These are phyloP conservation scores for Fusarium azukiicola DNA, from an alignment of 2,329 filamentous ascomycete genomes.

Conservation along the genomic window DNA sequence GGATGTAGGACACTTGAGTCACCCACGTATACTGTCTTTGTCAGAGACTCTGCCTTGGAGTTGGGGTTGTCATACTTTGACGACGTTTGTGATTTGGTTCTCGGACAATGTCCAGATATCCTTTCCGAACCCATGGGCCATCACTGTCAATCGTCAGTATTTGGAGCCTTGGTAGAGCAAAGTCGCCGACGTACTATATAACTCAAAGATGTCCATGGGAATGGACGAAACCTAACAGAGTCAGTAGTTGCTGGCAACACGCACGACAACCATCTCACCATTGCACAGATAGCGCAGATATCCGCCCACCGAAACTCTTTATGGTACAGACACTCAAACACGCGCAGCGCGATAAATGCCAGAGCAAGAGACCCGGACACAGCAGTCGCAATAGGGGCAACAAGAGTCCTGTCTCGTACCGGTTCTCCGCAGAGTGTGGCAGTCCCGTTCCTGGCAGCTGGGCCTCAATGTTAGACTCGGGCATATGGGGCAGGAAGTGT, in stretches of 20 bases:
- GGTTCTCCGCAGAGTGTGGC: not conserved
- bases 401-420: not conserved
- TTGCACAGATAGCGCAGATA: not conserved
- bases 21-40: slow-evolving; percentile 6
- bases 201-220: slow-evolving; percentile 13
- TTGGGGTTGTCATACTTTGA: not conserved
- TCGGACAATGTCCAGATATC: slow-evolving; percentile 21
- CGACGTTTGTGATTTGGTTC: slow-evolving; percentile 15
- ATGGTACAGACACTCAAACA: slow-evolving; percentile 8
- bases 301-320: slow-evolving; percentile 15
- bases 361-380: not conserved
- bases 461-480: not conserved
- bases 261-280: not conserved
- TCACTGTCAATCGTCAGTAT: not conserved
- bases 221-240: not conserved
- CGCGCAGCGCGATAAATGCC: slow-evolving; percentile 9
- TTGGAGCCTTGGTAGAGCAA: not conserved
- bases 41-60: not conserved
- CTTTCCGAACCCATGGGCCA: slow-evolving; percentile 16
- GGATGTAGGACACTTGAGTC: slow-evolving; percentile 16
- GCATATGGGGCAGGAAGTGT: not conserved
- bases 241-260: not conserved
- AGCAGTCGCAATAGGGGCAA: not conserved
- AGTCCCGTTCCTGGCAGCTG: not conserved
- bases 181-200: not conserved